A percentile compares a stretch with the other conserved stretches of the same genome.
Evolutionary conservation across 1,139 yeast genomes (phyloP).

Genomic region (Saccharomycopsis hybrid): DNA sequence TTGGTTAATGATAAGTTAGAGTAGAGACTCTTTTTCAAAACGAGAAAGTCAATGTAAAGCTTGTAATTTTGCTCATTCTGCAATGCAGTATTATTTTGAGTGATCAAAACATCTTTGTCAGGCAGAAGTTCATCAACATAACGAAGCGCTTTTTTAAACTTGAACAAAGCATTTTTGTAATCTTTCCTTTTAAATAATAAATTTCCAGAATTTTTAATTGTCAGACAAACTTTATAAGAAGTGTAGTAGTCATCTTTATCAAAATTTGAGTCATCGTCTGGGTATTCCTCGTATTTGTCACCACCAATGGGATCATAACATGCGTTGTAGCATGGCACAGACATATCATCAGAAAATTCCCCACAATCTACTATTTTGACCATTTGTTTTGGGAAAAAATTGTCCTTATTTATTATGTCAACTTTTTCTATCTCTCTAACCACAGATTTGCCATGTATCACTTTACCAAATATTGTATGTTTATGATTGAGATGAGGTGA

Average conservation of each 20-base stretch:
- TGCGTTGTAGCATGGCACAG: slow-evolving; percentile 54
- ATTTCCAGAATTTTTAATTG: slow-evolving; percentile 63
- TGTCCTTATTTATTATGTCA: slow-evolving; percentile 37
- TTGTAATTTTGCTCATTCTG: slow-evolving; percentile 14
- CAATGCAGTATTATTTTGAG: slow-evolving; percentile 22
- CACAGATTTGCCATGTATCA: slow-evolving; percentile 61
- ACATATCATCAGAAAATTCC: slow-evolving; percentile 47
- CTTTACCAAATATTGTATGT: slow-evolving; percentile 71
- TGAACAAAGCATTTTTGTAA: slow-evolving; percentile 45
- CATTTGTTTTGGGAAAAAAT: slow-evolving; percentile 38
- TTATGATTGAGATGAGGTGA: slow-evolving; percentile 70
- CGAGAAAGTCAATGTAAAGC: slow-evolving; percentile 43
- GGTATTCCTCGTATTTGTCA: slow-evolving; percentile 67
- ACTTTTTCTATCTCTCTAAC: slow-evolving; percentile 57
- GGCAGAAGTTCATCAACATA: slow-evolving; percentile 69
- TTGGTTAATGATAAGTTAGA: slow-evolving; percentile 52
- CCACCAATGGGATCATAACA: slow-evolving; percentile 56
- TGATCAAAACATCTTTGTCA: slow-evolving; percentile 58
- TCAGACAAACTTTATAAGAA: slow-evolving; percentile 44
- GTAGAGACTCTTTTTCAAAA: slow-evolving; percentile 54
- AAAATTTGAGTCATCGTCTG: slow-evolving; percentile 59
- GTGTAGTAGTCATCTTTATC: slow-evolving; percentile 50
- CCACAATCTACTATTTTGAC: slow-evolving; percentile 61
- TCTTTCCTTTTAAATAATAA: slow-evolving; percentile 50
- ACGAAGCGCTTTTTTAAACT: slow-evolving; percentile 57